Conservation (phyloP, 2,329 filamentous ascomycete genomes). For the Torrubiellomyces zombiae region DNA sequence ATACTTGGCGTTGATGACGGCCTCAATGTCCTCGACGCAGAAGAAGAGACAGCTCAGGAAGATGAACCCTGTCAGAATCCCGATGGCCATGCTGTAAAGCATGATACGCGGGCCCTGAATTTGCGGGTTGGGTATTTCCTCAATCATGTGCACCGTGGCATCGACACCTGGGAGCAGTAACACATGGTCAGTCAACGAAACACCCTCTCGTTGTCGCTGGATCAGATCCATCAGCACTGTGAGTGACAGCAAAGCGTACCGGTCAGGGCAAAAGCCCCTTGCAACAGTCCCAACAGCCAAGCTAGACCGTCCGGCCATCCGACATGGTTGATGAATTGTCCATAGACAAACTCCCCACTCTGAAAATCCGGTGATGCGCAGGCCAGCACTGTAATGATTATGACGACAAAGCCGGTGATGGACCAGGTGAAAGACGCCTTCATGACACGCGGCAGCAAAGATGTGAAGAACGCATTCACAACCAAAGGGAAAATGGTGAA, state of each 20-base stretch:
- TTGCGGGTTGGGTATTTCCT: conserved; percentile 41
- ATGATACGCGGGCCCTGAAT: conserved; percentile 48
- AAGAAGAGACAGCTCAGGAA: conserved; percentile 50
- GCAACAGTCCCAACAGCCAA: conserved; percentile 37
- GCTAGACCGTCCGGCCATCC: conserved; percentile 54
- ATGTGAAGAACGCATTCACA: conserved; percentile 45
- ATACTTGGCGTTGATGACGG: conserved; percentile 35
- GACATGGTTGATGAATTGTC: conserved; percentile 48
- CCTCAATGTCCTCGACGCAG: conserved; percentile 39
- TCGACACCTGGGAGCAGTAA: conserved; percentile 27
- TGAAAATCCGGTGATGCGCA: conserved; percentile 50
- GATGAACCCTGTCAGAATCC: conserved; percentile 44
- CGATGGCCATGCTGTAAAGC: conserved; percentile 47
- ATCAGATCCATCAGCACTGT: too few species aligned
- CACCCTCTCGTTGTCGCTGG: neutral
- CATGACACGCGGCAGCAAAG: conserved; percentile 45
- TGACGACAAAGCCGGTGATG: conserved; percentile 49
- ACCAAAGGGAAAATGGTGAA: conserved; percentile 44
- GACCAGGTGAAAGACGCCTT: conserved; percentile 58
- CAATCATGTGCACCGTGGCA: conserved; percentile 32
- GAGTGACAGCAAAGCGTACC: too few species aligned
- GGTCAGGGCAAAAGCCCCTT: conserved; percentile 31
- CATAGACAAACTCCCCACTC: conserved; percentile 47
- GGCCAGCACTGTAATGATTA: conserved; percentile 51
- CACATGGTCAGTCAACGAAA: neutral